phyloP scores from a whole-genome alignment of 2,329 filamentous ascomycete species.

The Fusarium sp. region DNA sequence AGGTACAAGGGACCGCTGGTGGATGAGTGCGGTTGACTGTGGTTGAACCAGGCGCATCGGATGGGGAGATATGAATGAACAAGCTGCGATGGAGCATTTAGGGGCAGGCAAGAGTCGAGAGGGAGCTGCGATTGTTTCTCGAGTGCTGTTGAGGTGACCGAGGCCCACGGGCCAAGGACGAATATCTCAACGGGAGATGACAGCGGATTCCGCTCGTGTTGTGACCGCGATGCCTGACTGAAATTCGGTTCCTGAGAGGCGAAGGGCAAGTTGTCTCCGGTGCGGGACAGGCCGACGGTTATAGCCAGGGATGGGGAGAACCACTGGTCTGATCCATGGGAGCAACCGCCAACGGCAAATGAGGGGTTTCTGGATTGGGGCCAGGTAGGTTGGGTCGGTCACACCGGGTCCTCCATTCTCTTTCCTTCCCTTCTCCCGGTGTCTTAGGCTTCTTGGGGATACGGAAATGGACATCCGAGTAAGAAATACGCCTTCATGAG shows the following conservation, averaged over 20 bases:
- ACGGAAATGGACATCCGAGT: no score
- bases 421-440: no score
- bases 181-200: slow-evolving; percentile 42
- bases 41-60: slow-evolving; percentile 24
- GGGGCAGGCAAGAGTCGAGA: slow-evolving; percentile 14
- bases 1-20: slow-evolving; percentile 41
- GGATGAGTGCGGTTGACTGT: slow-evolving; percentile 36
- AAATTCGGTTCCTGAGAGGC: slow-evolving; percentile 31
- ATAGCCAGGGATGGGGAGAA: slow-evolving; percentile 37
- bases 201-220: slow-evolving; percentile 40
- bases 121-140: background rate
- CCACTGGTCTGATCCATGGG: slow-evolving; percentile 35
- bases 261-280: slow-evolving; percentile 35
- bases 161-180: slow-evolving; percentile 38
- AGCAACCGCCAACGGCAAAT: no score
- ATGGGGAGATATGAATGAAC: slow-evolving; percentile 11
- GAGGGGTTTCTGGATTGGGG: no score
- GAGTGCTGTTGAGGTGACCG: no score
- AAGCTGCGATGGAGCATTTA: slow-evolving; percentile 37
- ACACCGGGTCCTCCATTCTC: no score
- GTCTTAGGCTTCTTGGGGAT: no score
- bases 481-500: no score
- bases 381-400: no score
- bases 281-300: slow-evolving; percentile 41
- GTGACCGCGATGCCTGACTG: slow-evolving; percentile 36